phyloP scores from a whole-genome alignment of 352 stramenopile species.

The Phytophthora foliorum region DNA sequence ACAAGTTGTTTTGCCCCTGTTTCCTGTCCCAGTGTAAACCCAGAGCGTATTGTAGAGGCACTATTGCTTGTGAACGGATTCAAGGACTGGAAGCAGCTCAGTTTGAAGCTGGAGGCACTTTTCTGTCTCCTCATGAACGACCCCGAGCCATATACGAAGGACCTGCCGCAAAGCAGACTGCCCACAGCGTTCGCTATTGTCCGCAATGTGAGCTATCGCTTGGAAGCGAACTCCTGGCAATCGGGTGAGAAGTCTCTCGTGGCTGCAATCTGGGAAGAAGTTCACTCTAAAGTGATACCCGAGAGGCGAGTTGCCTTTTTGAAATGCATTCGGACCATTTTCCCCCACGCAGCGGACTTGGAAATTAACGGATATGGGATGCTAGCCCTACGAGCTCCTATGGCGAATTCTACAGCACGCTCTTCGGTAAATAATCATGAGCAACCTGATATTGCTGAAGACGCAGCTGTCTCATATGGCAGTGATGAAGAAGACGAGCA shows the following conservation, averaged over 20 bases:
- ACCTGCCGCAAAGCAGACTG: constrained; percentile 33
- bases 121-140: constrained; percentile 44
- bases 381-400: constrained; percentile 25
- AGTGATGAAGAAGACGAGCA: constrained; percentile 54
- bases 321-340: constrained; percentile 51
- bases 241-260: constrained; percentile 56
- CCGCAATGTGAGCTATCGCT: constrained; percentile 19
- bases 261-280: constrained; percentile 59
- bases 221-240: constrained; percentile 35
- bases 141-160: constrained; percentile 32
- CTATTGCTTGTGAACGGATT: constrained; percentile 50
- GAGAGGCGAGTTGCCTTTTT: constrained; percentile 50
- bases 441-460: constrained; percentile 4
- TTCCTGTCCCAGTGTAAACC: constrained; percentile 36
- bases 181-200: constrained; percentile 41
- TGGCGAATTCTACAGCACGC: neutral
- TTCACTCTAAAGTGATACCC: constrained; percentile 51
- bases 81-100: constrained; percentile 54
- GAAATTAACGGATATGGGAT: constrained; percentile 47
- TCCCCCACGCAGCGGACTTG: constrained; percentile 46
- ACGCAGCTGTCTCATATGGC: constrained; percentile 37
- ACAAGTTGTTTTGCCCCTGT: constrained; percentile 58
- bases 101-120: constrained; percentile 45
- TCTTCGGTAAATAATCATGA: constrained; percentile 6
- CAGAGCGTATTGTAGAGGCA: constrained; percentile 48